Evolutionary conservation across 352 stramenopile species (phyloP), one percentile per base, ranked within the genome.

Genomic region (Phytophthora cactorum): DNA sequence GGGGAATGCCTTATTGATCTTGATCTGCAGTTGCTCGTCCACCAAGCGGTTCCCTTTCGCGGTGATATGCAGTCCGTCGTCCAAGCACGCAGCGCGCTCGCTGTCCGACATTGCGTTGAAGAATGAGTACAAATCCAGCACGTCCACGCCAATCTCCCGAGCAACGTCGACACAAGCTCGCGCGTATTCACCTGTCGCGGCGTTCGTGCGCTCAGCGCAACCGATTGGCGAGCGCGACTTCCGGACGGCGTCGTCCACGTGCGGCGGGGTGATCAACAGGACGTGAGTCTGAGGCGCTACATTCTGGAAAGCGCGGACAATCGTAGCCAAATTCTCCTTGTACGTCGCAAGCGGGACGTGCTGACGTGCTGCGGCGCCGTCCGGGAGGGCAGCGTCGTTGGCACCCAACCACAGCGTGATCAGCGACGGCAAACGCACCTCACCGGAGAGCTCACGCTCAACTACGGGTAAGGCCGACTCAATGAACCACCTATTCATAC

Each of bases 341-440:
- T 81, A 93, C 14, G 69, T 59, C 34, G 75, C 69, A 17, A 90
- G 52, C 4, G 83, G 72, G 4, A 93, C 79, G 46, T 88, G 77
- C 63, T 86, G 79, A 4, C 45, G 47, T 12, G 47, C 61, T 8
- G 70, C 56, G 2, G 34, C 15, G 3, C 78, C 71, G 1, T 58
- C 52, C 1, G 49, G 45, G 1, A 83, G 66, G 12, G 82, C 77
- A n/a, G 83, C 81, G 51, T 93, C 83, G 34, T 93, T 93, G 22
- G 85, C 77, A 14, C 83, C 85, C 52, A 93, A 59, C 77, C 78
- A 91, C n/a, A 93, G 46, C 32, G 75, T 88, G 41, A 92, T 69
- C 27, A 93, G 68, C 29, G 73, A 59, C 22, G 82, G 81, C 3
- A 68, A 58, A 12, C 65, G 63, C 50, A 56, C 15, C 29, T 72